These are phyloP conservation scores for Ustilago loliicola DNA, from an alignment of 1,284 basidiomycete genomes.

Conservation along the genomic window DNA sequence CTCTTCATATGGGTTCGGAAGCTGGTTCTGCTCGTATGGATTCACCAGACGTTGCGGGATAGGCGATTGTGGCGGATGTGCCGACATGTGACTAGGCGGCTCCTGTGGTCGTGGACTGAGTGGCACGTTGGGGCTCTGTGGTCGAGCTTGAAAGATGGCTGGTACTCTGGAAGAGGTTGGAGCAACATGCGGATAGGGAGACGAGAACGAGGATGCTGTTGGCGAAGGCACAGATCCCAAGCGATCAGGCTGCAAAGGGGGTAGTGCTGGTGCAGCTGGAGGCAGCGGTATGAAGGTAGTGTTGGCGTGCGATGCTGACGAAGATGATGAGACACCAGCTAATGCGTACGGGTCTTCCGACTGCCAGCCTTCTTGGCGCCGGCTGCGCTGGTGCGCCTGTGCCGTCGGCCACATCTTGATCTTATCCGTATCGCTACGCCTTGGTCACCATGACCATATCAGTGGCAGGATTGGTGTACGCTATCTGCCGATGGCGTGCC, in stretches of 20 bases:
- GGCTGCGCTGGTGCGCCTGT: constrained; percentile 19
- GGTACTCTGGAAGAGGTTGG: constrained; percentile 1
- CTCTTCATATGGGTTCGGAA: background rate
- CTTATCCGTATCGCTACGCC: background rate
- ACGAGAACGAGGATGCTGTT: background rate
- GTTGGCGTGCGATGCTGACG: constrained; percentile 2
- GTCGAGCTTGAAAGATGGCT: background rate
- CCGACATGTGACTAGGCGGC: background rate
- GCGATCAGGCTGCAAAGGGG: constrained; percentile 11
- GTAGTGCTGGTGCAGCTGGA: constrained; percentile 24
- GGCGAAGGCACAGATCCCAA: background rate
- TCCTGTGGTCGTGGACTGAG: constrained; percentile 8
- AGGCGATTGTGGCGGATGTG: background rate
- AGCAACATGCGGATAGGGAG: background rate
- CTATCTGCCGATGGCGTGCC: background rate
- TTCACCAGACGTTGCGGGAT: constrained; percentile 23
- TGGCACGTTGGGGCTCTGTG: background rate
- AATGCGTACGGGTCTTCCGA: constrained; percentile 1
- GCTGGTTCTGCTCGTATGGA: constrained; percentile 24
- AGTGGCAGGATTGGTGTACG: background rate
- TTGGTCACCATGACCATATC: background rate
- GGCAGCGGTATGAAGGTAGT: constrained; percentile 19
- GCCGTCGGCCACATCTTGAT: constrained; percentile 15
- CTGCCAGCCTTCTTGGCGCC: constrained; percentile 19
- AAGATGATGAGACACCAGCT: constrained; percentile 2